phyloP scores from a whole-genome alignment of 2,329 filamentous ascomycete species.

The Aspergillus sp. region DNA sequence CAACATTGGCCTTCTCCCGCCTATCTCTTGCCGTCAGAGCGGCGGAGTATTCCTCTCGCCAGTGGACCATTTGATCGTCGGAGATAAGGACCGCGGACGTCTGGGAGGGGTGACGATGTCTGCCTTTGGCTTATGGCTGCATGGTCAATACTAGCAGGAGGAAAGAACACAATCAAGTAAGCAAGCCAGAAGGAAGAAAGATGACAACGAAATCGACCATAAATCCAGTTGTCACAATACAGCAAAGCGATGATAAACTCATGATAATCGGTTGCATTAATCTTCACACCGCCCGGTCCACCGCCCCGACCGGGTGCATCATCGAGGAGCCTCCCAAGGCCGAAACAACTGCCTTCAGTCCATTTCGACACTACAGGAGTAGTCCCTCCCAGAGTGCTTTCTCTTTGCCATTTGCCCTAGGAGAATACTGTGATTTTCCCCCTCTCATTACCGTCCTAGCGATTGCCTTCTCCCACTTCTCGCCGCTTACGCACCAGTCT shows the following conservation, averaged over 20 bases:
- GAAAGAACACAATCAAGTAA: neutral
- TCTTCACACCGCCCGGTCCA: constrained; percentile 22
- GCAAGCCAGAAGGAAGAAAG: neutral
- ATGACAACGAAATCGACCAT: neutral
- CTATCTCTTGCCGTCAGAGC: constrained; percentile 66
- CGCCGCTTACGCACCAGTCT: neutral
- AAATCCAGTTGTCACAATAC: constrained; percentile 14
- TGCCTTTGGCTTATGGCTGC: neutral
- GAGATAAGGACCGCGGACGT: neutral
- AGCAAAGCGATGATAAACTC: neutral
- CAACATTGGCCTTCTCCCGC: constrained; percentile 57
- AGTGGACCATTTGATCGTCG: constrained; percentile 52
- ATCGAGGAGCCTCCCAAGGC: constrained; percentile 19
- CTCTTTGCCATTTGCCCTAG: neutral
- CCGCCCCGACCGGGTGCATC: constrained; percentile 29
- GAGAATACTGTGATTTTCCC: neutral
- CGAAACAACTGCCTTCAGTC: neutral
- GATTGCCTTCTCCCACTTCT: neutral
- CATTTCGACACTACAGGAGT: constrained; percentile 2
- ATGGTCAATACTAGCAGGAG: neutral
- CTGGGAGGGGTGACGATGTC: neutral
- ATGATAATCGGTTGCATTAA: constrained; percentile 2
- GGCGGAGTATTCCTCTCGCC: constrained; percentile 73
- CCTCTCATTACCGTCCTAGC: neutral
- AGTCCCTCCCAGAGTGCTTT: neutral